Percentiles rank a stretch among this genome's conserved stretches.
Evolutionary conservation across 148 eudicot genomes (phyloP).

Genomic region (Chenopodium formosanum): DNA sequence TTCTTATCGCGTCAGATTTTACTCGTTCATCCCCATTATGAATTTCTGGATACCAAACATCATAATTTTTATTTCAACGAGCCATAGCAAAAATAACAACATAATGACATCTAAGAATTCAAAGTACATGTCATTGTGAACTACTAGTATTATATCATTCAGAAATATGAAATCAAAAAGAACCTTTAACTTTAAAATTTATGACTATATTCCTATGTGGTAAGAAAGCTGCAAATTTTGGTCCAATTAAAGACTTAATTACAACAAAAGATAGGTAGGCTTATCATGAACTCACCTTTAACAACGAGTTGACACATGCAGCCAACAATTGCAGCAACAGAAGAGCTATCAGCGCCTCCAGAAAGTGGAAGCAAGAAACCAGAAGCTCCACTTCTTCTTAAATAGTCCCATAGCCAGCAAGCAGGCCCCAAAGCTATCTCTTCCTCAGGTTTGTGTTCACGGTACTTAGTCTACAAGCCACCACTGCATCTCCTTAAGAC

Average conservation of each 20-base stretch:
- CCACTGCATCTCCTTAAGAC: conserved; percentile 16
- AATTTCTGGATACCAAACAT: conserved; percentile 50
- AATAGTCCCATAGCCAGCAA: conserved; percentile 98
- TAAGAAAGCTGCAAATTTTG: neutral
- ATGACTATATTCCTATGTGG: neutral
- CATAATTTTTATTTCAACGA: neutral
- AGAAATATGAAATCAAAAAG: neutral
- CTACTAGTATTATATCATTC: neutral
- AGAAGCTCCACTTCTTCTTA: conserved; percentile 98
- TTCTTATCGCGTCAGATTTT: conserved; percentile 85
- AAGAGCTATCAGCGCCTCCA: conserved; percentile 99
- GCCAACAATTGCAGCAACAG: conserved; percentile 97
- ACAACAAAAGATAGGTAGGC: neutral
- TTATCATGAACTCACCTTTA: conserved; percentile 52
- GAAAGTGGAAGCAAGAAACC: conserved; percentile 98
- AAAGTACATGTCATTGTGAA: neutral
- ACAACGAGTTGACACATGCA: conserved; percentile 99
- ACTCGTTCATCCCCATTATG: conserved; percentile 78
- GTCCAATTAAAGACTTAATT: neutral
- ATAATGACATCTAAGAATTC: neutral
- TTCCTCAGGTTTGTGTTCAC: conserved; percentile 75
- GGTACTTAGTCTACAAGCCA: conserved; percentile 72
- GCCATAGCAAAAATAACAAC: neutral
- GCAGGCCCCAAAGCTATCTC: conserved; percentile 98
- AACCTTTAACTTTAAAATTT: neutral